phyloP scores from a whole-genome alignment of 495 filamentous ascomycete genomes.

The Cercophora scortea region DNA sequence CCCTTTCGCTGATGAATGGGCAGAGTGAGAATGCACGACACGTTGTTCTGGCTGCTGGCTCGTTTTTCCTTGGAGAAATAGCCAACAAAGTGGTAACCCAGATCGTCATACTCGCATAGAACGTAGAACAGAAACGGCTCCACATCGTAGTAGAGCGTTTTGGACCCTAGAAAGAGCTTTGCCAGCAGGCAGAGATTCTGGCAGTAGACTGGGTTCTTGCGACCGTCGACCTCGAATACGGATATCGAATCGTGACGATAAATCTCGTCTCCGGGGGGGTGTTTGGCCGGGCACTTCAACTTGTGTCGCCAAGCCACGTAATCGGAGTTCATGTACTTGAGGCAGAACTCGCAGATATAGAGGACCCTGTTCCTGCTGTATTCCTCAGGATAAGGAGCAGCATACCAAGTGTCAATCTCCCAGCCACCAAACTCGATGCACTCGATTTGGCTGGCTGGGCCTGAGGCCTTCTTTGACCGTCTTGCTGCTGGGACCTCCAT shows the following conservation, averaged over 20 bases:
- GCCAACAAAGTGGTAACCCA: constrained; percentile 94
- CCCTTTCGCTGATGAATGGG: constrained; percentile 96
- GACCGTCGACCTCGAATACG: constrained; percentile 94
- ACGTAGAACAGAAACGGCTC: constrained; percentile 98
- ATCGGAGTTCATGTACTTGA: constrained; percentile 99
- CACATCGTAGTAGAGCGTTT: constrained; percentile 97
- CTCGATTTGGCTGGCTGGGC: constrained; percentile 90
- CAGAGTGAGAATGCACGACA: constrained; percentile 91
- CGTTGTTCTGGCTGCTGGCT: constrained; percentile 90
- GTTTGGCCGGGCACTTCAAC: constrained; percentile 92
- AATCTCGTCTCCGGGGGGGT: constrained; percentile 95
- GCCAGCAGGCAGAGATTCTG: constrained; percentile 95
- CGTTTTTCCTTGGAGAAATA: constrained; percentile 99
- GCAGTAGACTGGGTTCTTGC: constrained; percentile 95
- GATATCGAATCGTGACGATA: constrained; percentile 91
- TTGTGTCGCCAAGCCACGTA: constrained; percentile 97
- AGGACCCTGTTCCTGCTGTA: constrained; percentile 92
- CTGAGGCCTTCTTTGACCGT: constrained; percentile 60
- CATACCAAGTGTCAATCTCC: constrained; percentile 99
- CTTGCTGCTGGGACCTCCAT: constrained; percentile 33
- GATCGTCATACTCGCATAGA: constrained; percentile 89
- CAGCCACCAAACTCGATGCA: constrained; percentile 96
- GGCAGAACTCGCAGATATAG: constrained; percentile 97
- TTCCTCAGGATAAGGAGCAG: constrained; percentile 97
- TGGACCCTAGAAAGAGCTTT: constrained; percentile 93